Evolutionary conservation across 1,139 yeast species (phyloP).

Genomic region (Entelexis sorbosivorans): DNA sequence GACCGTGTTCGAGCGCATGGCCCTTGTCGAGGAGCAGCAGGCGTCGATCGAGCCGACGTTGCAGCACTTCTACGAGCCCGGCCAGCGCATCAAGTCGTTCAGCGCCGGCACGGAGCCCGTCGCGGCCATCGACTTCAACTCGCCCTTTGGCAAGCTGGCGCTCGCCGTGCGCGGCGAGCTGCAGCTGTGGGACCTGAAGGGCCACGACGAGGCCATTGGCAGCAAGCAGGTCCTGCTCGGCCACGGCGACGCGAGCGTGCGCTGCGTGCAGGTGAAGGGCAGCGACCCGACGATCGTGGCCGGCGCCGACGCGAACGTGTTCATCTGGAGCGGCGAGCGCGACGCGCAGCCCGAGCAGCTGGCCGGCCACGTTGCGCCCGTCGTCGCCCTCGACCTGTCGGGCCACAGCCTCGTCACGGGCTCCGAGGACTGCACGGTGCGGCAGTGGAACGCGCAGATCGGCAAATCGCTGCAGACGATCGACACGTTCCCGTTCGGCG

Average conservation of each 20-base stretch:
- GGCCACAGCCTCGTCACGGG: slow-evolving; percentile 45
- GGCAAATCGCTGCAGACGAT: slow-evolving; percentile 52
- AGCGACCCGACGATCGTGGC: slow-evolving; percentile 12
- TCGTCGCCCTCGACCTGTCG: slow-evolving; percentile 49
- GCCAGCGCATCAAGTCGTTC: slow-evolving; percentile 42
- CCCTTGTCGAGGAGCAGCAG: slow-evolving; percentile 40
- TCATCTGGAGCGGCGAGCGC: slow-evolving; percentile 42
- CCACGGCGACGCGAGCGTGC: neutral
- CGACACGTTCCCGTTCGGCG: slow-evolving; percentile 38
- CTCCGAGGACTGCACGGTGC: slow-evolving; percentile 46
- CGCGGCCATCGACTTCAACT: slow-evolving; percentile 51
- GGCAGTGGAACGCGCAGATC: slow-evolving; percentile 49
- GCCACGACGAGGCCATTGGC: slow-evolving; percentile 6
- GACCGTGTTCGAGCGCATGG: slow-evolving; percentile 46
- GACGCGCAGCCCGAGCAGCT: slow-evolving; percentile 35
- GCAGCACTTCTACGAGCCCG: slow-evolving; percentile 51
- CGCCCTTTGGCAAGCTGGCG: slow-evolving; percentile 62
- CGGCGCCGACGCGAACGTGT: slow-evolving; percentile 28
- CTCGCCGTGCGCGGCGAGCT: slow-evolving; percentile 74
- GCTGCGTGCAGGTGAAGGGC: slow-evolving; percentile 9
- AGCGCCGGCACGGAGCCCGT: slow-evolving; percentile 45
- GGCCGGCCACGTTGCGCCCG: slow-evolving; percentile 53
- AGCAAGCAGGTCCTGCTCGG: slow-evolving; percentile 1
- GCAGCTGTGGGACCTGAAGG: slow-evolving; percentile 68
- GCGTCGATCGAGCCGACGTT: slow-evolving; percentile 36